A percentile compares a stretch with the other conserved stretches of the same genome.
Conservation (phyloP, 768 basidiomycete genomes). For the Rhodosporidiobolus sp. region DNA sequence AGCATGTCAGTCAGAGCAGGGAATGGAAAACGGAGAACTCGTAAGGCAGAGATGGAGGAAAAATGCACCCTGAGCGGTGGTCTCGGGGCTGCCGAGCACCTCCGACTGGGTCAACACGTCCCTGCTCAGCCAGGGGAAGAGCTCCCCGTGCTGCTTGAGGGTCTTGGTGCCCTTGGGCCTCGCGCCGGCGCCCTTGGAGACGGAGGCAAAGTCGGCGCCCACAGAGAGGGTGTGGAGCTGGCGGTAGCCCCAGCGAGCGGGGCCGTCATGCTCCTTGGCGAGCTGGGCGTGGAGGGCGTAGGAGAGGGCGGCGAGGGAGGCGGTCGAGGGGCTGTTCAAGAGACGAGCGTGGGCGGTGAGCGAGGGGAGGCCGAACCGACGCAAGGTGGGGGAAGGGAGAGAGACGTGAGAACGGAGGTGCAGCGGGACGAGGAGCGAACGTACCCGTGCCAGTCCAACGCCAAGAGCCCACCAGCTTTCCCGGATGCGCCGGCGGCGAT, state of each 20-base stretch:
- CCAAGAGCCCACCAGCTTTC: slow-evolving; percentile 79
- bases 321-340: slow-evolving; percentile 56
- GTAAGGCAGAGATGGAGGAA: not conserved
- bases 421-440: not conserved
- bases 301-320: slow-evolving; percentile 64
- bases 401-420: not conserved
- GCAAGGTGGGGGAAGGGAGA: not conserved
- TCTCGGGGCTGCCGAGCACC: slow-evolving; percentile 24
- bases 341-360: too few species aligned
- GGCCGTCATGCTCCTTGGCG: slow-evolving; percentile 66
- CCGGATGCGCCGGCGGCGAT: slow-evolving; percentile 77
- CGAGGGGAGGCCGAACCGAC: not conserved
- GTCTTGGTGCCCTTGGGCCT: not conserved
- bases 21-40: not conserved
- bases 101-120: slow-evolving; percentile 19
- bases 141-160: slow-evolving; percentile 8
- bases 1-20: not conserved
- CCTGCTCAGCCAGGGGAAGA: slow-evolving; percentile 32
- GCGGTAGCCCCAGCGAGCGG: slow-evolving; percentile 77
- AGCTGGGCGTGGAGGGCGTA: slow-evolving; percentile 71
- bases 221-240: slow-evolving; percentile 60
- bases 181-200: not conserved
- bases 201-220: slow-evolving; percentile 25
- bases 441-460: slow-evolving; percentile 69
- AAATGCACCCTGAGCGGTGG: slow-evolving; percentile 10